A percentile compares a stretch with the other conserved stretches of the same genome.
Evolutionary conservation across 169 alveolate genomes (phyloP).

Genomic region (Besnoitia besnoiti): DNA sequence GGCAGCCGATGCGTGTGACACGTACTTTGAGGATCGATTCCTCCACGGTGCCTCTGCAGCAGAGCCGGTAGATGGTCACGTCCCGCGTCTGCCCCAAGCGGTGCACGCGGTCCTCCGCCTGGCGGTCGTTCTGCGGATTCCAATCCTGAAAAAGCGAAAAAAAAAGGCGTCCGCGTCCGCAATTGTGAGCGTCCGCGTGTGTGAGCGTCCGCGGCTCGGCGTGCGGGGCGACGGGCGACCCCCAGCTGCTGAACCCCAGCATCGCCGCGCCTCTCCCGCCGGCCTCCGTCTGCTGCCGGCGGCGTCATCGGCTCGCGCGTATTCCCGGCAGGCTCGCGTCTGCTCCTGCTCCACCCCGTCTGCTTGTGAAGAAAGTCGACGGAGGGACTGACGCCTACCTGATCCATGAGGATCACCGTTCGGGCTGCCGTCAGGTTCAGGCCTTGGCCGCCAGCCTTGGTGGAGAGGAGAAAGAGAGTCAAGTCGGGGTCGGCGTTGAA

Average conservation of each 20-base stretch:
- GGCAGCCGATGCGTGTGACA: not conserved
- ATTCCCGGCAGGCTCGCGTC: too few species aligned
- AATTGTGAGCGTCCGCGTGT: not conserved
- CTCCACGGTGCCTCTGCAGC: conserved; percentile 90
- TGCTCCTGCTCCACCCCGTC: too few species aligned
- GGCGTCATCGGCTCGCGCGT: too few species aligned
- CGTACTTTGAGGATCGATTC: conserved; percentile 85
- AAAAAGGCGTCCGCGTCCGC: not conserved
- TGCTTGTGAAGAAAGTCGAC: too few species aligned
- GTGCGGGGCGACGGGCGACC: too few species aligned
- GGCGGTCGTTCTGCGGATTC: conserved; percentile 94
- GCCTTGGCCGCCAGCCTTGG: conserved; percentile 99
- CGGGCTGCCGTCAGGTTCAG: conserved; percentile 97
- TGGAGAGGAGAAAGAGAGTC: conserved; percentile 93
- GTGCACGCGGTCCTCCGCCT: conserved; percentile 95
- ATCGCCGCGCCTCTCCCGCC: too few species aligned
- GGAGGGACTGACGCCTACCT: conserved; percentile 52
- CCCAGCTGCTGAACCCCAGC: too few species aligned
- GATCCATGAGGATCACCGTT: conserved; percentile 96
- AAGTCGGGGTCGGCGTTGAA: conserved; percentile 85
- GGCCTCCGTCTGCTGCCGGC: too few species aligned
- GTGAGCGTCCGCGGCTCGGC: not conserved
- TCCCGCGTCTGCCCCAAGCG: conserved; percentile 93
- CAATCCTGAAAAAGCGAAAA: conserved; percentile 79
- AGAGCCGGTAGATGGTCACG: conserved; percentile 89